These are phyloP conservation scores for Microcera coccophila DNA, from an alignment of 2,329 filamentous ascomycete species.

Conservation along the genomic window DNA sequence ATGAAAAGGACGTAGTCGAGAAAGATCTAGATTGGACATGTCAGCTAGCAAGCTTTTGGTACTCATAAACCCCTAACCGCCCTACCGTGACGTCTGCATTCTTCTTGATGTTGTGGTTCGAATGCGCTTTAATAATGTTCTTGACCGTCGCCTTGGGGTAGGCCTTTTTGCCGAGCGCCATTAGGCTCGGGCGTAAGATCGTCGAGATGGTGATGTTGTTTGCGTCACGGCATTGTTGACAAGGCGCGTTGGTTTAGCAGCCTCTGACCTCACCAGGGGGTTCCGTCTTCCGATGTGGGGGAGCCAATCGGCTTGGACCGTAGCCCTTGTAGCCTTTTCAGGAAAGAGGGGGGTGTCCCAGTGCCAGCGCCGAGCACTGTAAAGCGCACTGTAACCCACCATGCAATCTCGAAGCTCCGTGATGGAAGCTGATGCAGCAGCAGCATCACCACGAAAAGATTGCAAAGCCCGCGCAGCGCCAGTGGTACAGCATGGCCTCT, in stretches of 20 bases:
- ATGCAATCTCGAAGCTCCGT: conserved; percentile 4
- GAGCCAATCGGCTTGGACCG: conserved; percentile 24
- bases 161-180: conserved; percentile 59
- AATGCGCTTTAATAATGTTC: conserved; percentile 86
- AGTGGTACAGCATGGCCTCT: conserved; percentile 34
- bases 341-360: conserved; percentile 22
- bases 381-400: conserved; percentile 26
- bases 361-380: no score
- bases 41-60: no score
- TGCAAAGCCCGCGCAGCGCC: conserved; percentile 15
- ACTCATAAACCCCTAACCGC: no score
- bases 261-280: conserved; percentile 21
- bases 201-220: not conserved
- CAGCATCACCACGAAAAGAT: conserved; percentile 12
- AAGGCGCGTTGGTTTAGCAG: conserved; percentile 20
- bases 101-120: conserved; percentile 73
- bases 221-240: conserved; percentile 16
- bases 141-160: conserved; percentile 83
- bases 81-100: conserved; percentile 80
- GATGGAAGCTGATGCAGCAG: conserved; percentile 9
- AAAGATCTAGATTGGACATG: conserved; percentile 72
- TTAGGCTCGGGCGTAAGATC: conserved; percentile 13
- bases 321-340: conserved; percentile 3
- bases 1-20: conserved; percentile 82
- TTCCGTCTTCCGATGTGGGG: conserved; percentile 3